Evolutionary conservation across 176 grass and related monocot species (phyloP).

Genomic region (Oryza punctata): DNA sequence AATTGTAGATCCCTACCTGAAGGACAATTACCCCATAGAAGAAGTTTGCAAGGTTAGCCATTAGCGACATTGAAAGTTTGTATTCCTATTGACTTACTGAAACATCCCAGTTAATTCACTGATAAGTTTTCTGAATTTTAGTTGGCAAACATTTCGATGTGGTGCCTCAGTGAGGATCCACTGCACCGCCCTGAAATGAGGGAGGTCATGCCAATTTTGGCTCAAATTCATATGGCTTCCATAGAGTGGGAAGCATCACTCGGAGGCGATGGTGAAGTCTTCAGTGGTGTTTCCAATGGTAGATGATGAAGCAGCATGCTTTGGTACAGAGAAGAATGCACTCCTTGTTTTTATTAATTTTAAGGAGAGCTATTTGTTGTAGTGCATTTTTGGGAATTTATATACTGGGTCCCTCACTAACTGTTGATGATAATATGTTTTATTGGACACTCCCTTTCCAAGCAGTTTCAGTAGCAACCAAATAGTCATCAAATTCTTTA

Average conservation of each 20-base stretch:
- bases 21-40: conserved; percentile 56
- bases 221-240: conserved; percentile 56
- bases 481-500: neutral
- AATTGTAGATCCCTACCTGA: conserved; percentile 52
- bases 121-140: conserved; percentile 5
- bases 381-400: conserved; percentile 13
- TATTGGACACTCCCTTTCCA: neutral
- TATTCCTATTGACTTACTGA: neutral
- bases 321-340: conserved; percentile 4
- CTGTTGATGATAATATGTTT: neutral
- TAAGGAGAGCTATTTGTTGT: conserved; percentile 25
- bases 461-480: neutral
- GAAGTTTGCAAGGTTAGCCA: conserved; percentile 58
- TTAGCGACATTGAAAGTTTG: conserved; percentile 24
- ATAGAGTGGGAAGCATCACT: conserved; percentile 66
- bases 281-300: conserved; percentile 53
- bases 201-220: conserved; percentile 43
- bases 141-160: conserved; percentile 59
- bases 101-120: conserved; percentile 17
- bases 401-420: neutral
- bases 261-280: conserved; percentile 57
- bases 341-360: conserved; percentile 42
- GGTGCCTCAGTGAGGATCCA: conserved; percentile 64
- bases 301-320: conserved; percentile 36
- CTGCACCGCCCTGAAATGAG: conserved; percentile 63